phyloP scores from a whole-genome alignment of 805 yeast genomes.

The Kazachstania africana region DNA sequence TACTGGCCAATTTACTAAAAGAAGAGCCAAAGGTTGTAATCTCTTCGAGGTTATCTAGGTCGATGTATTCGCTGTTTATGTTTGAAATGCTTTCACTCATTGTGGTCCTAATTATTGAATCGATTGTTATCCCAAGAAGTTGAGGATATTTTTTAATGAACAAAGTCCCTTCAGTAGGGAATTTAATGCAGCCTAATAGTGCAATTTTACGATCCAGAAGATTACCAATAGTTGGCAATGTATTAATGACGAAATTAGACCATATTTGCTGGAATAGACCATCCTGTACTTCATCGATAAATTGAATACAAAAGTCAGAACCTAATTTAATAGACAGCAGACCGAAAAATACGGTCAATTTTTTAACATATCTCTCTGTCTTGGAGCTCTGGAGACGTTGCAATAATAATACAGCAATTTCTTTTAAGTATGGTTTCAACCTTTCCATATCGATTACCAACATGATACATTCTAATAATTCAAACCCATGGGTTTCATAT shows the following conservation, averaged over 20 bases:
- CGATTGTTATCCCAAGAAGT: conserved; percentile 33
- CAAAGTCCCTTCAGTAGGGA: conserved; percentile 27
- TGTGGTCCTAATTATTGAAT: conserved; percentile 30
- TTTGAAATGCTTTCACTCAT: conserved; percentile 30
- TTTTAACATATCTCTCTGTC: conserved; percentile 70
- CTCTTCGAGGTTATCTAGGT: conserved; percentile 48
- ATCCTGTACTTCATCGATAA: conserved; percentile 64
- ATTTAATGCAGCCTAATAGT: conserved; percentile 38
- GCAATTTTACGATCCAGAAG: conserved; percentile 45
- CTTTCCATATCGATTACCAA: conserved; percentile 38
- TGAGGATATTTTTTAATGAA: conserved; percentile 33
- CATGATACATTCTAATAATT: conserved; percentile 61
- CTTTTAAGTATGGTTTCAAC: conserved; percentile 47
- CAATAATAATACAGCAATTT: conserved; percentile 64
- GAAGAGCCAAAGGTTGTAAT: conserved; percentile 76
- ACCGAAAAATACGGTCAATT: conserved; percentile 54
- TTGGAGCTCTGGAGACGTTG: conserved; percentile 71
- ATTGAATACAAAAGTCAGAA: conserved; percentile 44
- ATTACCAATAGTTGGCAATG: conserved; percentile 36
- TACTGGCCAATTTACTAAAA: conserved; percentile 60
- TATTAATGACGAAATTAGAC: conserved; percentile 29
- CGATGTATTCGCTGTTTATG: conserved; percentile 28
- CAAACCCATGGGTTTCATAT: conserved; percentile 77
- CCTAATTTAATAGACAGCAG: conserved; percentile 36
- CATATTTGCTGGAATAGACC: conserved; percentile 42